phyloP scores from a whole-genome alignment of 1,139 yeast genomes.

The Yamadazyma sp. region DNA sequence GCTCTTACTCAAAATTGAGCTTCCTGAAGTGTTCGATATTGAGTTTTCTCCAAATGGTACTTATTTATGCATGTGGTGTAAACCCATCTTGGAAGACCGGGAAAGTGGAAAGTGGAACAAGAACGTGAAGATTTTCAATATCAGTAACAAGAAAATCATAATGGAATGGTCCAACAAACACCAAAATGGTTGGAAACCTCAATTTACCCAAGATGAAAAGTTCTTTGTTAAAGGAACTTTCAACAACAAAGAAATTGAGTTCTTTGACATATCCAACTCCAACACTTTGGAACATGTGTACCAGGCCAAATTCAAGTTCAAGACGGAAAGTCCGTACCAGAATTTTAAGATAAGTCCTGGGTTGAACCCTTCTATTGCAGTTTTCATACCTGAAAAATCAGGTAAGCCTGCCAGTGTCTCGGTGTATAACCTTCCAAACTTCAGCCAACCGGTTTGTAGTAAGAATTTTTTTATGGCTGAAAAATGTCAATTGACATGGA shows the following conservation, averaged over 20 bases:
- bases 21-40: constrained; percentile 72
- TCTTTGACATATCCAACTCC: constrained; percentile 58
- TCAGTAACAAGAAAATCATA: constrained; percentile 47
- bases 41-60: constrained; percentile 89
- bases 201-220: constrained; percentile 78
- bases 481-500: constrained; percentile 90
- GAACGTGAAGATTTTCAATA: constrained; percentile 75
- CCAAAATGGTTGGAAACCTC: constrained; percentile 91
- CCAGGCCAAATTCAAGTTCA: constrained; percentile 59
- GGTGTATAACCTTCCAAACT: constrained; percentile 75
- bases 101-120: constrained; percentile 71
- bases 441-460: constrained; percentile 77
- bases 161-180: constrained; percentile 76
- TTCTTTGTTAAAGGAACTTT: constrained; percentile 62
- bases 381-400: constrained; percentile 80
- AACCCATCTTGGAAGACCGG: constrained; percentile 61
- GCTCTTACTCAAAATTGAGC: constrained; percentile 43
- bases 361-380: constrained; percentile 85
- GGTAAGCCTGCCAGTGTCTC: constrained; percentile 88
- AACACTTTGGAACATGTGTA: constrained; percentile 35
- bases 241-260: constrained; percentile 64
- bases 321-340: constrained; percentile 57
- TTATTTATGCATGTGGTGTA: constrained; percentile 86
- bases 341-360: constrained; percentile 77
- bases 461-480: constrained; percentile 96